Evolutionary conservation across 352 stramenopile species (phyloP).

Genomic region (Aphanomyces invadans): DNA sequence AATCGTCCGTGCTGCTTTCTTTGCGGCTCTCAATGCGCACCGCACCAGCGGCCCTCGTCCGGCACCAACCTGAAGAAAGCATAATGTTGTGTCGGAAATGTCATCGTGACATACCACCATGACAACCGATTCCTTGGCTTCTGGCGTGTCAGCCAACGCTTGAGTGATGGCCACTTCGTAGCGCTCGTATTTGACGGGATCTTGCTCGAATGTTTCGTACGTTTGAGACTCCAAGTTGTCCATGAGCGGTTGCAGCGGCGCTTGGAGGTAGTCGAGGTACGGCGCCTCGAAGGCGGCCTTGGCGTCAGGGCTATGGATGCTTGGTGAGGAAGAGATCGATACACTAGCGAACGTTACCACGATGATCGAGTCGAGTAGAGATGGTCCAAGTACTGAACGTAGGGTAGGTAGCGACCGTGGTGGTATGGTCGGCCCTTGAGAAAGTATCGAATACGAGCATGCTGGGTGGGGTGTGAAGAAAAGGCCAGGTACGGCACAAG

Average conservation of each 20-base stretch:
- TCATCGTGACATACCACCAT: slow-evolving; percentile 40
- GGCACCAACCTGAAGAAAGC: slow-evolving; percentile 71
- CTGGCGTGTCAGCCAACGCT: slow-evolving; percentile 50
- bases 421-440: slow-evolving; percentile 70
- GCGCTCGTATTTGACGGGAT: slow-evolving; percentile 97
- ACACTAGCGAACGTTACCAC: slow-evolving; percentile 24
- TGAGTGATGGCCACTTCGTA: slow-evolving; percentile 92
- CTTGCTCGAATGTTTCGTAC: slow-evolving; percentile 97
- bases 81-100: not conserved
- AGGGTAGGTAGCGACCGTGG: slow-evolving; percentile 59
- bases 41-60: slow-evolving; percentile 94
- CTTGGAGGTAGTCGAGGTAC: slow-evolving; percentile 95
- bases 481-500: too few species aligned
- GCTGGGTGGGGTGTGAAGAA: slow-evolving; percentile 17
- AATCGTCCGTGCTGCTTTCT: slow-evolving; percentile 53
- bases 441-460: slow-evolving; percentile 78
- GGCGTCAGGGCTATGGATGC: slow-evolving; percentile 32
- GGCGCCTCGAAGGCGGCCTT: slow-evolving; percentile 87
- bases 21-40: slow-evolving; percentile 68
- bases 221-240: slow-evolving; percentile 98
- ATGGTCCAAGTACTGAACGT: slow-evolving; percentile 94
- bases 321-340: slow-evolving; percentile 23
- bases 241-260: slow-evolving; percentile 95
- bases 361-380: slow-evolving; percentile 59
- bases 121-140: slow-evolving; percentile 66